Conservation (phyloP, 768 basidiomycete species). For the Rubroboletus satanas region DNA sequence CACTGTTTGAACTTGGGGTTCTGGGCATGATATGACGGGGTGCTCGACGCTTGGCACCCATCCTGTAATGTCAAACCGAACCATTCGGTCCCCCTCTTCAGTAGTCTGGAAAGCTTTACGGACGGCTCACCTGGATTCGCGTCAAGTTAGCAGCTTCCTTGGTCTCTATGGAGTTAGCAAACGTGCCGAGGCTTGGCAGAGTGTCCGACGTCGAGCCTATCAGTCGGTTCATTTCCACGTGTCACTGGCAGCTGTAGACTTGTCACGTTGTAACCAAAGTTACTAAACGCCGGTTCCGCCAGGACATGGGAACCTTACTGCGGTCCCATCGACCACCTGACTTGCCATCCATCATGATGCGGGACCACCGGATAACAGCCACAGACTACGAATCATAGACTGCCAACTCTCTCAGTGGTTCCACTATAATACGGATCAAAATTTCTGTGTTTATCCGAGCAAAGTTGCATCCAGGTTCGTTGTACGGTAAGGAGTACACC, state of each 20-base stretch:
- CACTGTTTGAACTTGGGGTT: background rate
- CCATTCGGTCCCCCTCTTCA: background rate
- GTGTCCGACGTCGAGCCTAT: background rate
- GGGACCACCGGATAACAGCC: background rate
- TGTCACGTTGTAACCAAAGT: background rate
- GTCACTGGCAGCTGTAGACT: no score
- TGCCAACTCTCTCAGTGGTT: background rate
- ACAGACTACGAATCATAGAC: background rate
- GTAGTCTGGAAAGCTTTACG: background rate
- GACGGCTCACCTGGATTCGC: background rate
- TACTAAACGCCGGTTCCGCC: no score
- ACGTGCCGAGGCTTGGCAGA: background rate
- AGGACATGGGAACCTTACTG: background rate
- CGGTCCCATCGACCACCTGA: background rate
- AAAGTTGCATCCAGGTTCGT: background rate
- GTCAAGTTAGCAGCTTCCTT: background rate
- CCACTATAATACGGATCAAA: background rate
- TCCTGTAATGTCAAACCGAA: background rate
- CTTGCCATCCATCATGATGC: background rate
- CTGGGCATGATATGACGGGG: background rate
- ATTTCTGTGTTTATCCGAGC: constrained; percentile 1
- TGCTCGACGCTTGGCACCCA: background rate
- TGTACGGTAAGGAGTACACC: background rate
- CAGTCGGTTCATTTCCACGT: background rate
- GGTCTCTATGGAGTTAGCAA: background rate